Conservation (phyloP, 495 filamentous ascomycete species). For the Penicillium subrubescens region DNA sequence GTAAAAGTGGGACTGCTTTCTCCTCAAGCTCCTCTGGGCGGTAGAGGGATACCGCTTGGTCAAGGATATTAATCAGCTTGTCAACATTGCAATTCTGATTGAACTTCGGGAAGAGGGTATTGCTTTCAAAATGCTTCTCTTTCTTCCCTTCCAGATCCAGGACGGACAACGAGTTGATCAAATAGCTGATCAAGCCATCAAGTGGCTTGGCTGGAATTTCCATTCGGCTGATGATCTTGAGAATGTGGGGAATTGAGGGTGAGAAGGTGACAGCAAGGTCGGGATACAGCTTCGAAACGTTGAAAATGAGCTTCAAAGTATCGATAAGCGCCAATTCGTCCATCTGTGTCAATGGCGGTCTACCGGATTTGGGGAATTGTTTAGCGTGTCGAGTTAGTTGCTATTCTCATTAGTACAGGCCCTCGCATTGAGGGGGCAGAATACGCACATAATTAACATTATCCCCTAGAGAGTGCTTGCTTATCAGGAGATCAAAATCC, state of each 20-base stretch:
- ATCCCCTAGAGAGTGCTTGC: conserved; percentile 68
- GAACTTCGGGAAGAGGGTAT: conserved; percentile 65
- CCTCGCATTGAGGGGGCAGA: not conserved
- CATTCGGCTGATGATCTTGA: conserved; percentile 67
- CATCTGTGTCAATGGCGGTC: conserved; percentile 56
- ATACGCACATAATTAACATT: conserved; percentile 60
- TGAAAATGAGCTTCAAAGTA: conserved; percentile 86
- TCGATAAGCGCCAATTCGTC: conserved; percentile 80
- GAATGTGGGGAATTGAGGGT: conserved; percentile 66
- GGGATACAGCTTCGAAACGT: conserved; percentile 73
- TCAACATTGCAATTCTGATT: conserved; percentile 64
- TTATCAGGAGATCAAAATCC: conserved; percentile 68
- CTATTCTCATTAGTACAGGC: conserved; percentile 28
- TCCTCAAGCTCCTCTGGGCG: conserved; percentile 67
- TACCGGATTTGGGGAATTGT: conserved; percentile 52
- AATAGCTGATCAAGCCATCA: conserved; percentile 58
- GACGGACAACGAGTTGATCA: conserved; percentile 82
- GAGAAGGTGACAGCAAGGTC: conserved; percentile 62
- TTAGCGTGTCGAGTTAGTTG: conserved; percentile 72
- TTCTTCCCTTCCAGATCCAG: conserved; percentile 64
- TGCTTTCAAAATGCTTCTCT: conserved; percentile 41
- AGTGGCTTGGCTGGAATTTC: conserved; percentile 59
- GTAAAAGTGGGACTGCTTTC: conserved; percentile 67
- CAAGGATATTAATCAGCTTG: conserved; percentile 72
- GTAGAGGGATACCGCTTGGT: conserved; percentile 62